Evolutionary conservation across 2,329 filamentous ascomycete genomes (phyloP).

Genomic region (Geoglossum cookeanum): DNA sequence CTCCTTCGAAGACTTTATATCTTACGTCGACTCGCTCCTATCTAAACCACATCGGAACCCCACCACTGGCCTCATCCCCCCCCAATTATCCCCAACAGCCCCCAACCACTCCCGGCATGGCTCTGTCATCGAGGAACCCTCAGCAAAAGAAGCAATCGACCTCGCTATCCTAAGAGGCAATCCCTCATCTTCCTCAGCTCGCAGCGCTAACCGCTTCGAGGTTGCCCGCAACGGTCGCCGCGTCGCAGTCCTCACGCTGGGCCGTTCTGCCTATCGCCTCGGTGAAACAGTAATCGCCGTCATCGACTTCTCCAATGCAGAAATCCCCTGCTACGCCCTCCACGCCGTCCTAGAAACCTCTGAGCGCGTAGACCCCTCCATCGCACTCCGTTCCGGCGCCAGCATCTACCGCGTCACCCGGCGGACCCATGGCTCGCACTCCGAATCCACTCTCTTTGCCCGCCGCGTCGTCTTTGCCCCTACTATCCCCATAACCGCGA

Average conservation of each 20-base stretch:
- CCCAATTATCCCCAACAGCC: constrained; percentile 53
- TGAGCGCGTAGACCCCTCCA: constrained; percentile 59
- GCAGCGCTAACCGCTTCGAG: constrained; percentile 83
- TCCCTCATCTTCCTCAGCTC: constrained; percentile 43
- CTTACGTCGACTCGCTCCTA: constrained; percentile 53
- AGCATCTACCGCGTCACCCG: constrained; percentile 77
- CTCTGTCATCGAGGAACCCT: constrained; percentile 33
- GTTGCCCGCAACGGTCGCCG: constrained; percentile 80
- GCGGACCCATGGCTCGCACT: constrained; percentile 56
- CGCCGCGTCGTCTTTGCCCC: constrained; percentile 62
- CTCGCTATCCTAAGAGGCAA: constrained; percentile 76
- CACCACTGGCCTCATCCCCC: neutral
- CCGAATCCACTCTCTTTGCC: constrained; percentile 69
- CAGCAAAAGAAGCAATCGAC: constrained; percentile 73
- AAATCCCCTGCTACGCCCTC: constrained; percentile 70
- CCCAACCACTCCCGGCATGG: constrained; percentile 25
- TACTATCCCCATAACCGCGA: constrained; percentile 64
- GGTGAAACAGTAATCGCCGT: constrained; percentile 73
- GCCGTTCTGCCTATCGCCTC: constrained; percentile 70
- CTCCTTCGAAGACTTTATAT: constrained; percentile 39
- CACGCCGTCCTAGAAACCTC: constrained; percentile 70
- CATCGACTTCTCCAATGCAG: constrained; percentile 62
- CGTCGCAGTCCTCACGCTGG: constrained; percentile 80
- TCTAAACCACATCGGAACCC: neutral
- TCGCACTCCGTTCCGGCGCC: constrained; percentile 69